phyloP scores from a whole-genome alignment of 805 yeast species.

The Lipomyces orientalis region DNA sequence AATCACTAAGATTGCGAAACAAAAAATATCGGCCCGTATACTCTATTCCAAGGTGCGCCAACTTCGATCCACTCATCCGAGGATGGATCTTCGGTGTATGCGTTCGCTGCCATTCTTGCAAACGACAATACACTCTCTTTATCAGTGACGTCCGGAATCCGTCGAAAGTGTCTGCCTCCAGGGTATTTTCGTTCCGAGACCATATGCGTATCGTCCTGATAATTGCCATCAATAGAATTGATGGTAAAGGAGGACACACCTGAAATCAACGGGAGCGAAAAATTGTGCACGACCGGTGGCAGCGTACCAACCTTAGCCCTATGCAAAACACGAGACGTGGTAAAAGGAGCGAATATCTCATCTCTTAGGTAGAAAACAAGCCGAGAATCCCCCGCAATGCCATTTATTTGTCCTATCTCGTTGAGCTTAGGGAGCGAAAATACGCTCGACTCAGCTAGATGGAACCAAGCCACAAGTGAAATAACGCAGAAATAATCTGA shows the following conservation, averaged over 20 bases:
- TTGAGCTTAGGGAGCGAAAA: background rate
- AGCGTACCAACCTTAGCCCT: background rate
- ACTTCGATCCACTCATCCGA: conserved; percentile 90
- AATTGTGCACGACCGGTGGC: background rate
- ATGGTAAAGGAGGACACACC: background rate
- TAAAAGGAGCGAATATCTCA: background rate
- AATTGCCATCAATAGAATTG: background rate
- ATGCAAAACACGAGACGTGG: background rate
- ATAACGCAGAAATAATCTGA: background rate
- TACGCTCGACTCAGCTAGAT: background rate
- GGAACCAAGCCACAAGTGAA: background rate
- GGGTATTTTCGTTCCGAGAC: background rate
- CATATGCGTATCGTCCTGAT: background rate
- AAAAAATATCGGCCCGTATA: background rate
- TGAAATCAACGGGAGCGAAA: background rate
- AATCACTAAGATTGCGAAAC: background rate
- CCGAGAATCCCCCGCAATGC: background rate
- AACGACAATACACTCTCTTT: conserved; percentile 71
- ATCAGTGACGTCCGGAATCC: conserved; percentile 77
- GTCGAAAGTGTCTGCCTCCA: background rate
- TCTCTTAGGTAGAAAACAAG: background rate
- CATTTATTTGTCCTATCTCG: background rate
- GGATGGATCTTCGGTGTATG: conserved; percentile 78
- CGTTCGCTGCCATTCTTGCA: conserved; percentile 88
- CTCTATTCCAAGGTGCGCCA: conserved; percentile 33